Conservation (phyloP, 768 basidiomycete genomes). For the Strobilomyces confusus region DNA sequence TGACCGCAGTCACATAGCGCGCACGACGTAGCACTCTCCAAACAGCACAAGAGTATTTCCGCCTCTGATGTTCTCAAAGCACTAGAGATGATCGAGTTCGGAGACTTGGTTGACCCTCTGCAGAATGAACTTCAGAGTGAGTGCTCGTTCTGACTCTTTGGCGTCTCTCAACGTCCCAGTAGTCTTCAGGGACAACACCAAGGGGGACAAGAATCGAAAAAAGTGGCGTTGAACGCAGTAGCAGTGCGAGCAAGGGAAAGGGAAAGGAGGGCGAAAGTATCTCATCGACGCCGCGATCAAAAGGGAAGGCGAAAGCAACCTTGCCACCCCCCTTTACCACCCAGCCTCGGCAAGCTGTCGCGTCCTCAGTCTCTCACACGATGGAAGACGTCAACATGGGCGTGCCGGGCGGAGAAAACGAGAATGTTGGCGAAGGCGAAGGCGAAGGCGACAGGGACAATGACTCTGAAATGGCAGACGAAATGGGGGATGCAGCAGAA, state of each 20-base stretch:
- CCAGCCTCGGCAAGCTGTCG: slow-evolving; percentile 26
- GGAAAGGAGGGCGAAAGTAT: slow-evolving; percentile 30
- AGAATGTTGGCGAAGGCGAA: slow-evolving; percentile 35
- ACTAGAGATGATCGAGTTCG: slow-evolving; percentile 72
- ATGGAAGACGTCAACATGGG: slow-evolving; percentile 24
- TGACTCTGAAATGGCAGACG: slow-evolving; percentile 24
- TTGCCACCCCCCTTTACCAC: slow-evolving; percentile 27
- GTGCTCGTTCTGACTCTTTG: not conserved
- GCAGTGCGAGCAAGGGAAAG: slow-evolving; percentile 28
- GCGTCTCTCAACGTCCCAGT: not conserved
- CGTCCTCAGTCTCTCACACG: slow-evolving; percentile 26
- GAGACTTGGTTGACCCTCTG: slow-evolving; percentile 60
- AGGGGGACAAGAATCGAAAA: slow-evolving; percentile 53
- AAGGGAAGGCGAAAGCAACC: slow-evolving; percentile 31
- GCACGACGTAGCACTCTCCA: slow-evolving; percentile 80
- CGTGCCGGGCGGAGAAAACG: slow-evolving; percentile 24
- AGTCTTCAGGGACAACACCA: slow-evolving; percentile 66
- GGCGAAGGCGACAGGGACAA: slow-evolving; percentile 30
- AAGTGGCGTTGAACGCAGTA: slow-evolving; percentile 21
- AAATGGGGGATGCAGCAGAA: slow-evolving; percentile 20
- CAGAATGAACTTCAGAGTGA: slow-evolving; percentile 62
- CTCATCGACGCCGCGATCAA: slow-evolving; percentile 25
- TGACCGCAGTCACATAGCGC: slow-evolving; percentile 46
- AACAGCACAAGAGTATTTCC: slow-evolving; percentile 84
- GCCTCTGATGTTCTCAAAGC: slow-evolving; percentile 89